Evolutionary conservation across 768 basidiomycete genomes (phyloP).

Genomic region (Tricholoma matsutake): DNA sequence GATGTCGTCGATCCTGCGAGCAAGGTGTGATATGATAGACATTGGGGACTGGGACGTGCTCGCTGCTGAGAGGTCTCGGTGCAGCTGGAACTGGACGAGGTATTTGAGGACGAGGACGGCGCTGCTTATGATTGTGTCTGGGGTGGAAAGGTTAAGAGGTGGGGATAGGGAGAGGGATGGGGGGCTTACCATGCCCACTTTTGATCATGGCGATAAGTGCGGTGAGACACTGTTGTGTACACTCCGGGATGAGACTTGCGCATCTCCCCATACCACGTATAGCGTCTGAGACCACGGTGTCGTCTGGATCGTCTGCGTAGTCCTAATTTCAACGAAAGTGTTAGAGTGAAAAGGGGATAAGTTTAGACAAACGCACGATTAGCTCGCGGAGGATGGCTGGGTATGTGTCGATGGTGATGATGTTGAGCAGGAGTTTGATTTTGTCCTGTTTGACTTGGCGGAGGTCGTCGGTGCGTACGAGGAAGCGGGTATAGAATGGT

Average conservation of each 20-base stretch:
- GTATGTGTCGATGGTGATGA: conserved; percentile 67
- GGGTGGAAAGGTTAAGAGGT: background rate
- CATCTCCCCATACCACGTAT: conserved; percentile 78
- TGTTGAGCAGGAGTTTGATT: conserved; percentile 63
- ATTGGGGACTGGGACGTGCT: conserved; percentile 42
- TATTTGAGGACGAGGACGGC: conserved; percentile 85
- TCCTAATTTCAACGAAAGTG: conserved; percentile 44
- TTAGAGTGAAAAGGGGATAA: background rate
- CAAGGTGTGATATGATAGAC: conserved; percentile 75
- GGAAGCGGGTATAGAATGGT: conserved; percentile 60
- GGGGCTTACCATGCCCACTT: conserved; percentile 60
- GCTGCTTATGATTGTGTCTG: conserved; percentile 74
- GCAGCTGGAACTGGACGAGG: conserved; percentile 69
- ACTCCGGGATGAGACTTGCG: conserved; percentile 65
- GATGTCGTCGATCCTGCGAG: conserved; percentile 75
- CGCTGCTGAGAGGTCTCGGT: conserved; percentile 15
- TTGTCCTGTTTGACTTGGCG: conserved; percentile 69
- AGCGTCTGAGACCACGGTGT: conserved; percentile 65
- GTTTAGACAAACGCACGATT: conserved; percentile 51
- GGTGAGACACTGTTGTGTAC: conserved; percentile 66
- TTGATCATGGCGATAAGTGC: conserved; percentile 80
- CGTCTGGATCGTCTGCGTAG: conserved; percentile 77
- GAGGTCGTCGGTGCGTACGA: conserved; percentile 67
- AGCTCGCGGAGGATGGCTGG: conserved; percentile 77
- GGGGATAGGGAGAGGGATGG: background rate